Evolutionary conservation across 1,284 basidiomycete genomes (phyloP).

Genomic region (Mycena sp.): DNA sequence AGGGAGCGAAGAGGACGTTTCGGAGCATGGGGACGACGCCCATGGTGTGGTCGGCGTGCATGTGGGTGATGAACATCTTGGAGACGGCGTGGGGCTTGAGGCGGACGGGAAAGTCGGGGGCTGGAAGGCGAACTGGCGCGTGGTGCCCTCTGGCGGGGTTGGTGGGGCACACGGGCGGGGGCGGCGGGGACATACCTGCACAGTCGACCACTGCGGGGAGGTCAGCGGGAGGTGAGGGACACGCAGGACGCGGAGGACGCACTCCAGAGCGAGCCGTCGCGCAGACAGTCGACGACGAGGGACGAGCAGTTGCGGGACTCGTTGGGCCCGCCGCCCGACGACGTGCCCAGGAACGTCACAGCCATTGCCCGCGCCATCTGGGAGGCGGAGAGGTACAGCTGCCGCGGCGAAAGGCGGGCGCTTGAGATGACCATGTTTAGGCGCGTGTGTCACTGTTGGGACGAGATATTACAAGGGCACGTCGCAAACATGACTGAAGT

Average conservation of each 20-base stretch:
- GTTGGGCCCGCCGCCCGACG: conserved; percentile 77
- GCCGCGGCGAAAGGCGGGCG: background rate
- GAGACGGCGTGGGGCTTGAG: conserved; percentile 66
- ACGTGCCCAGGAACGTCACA: conserved; percentile 78
- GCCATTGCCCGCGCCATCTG: conserved; percentile 18
- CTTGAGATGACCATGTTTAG: background rate
- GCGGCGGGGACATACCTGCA: conserved; percentile 49
- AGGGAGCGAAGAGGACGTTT: conserved; percentile 63
- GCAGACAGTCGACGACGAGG: conserved; percentile 65
- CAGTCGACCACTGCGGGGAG: conserved; percentile 92
- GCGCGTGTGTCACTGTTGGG: no score
- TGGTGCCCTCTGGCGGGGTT: conserved; percentile 90
- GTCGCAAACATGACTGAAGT: no score
- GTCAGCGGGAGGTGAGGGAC: conserved; percentile 31
- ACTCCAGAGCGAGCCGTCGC: conserved; percentile 74
- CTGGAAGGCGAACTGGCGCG: conserved; percentile 59
- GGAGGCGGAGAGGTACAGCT: conserved; percentile 3
- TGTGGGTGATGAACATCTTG: conserved; percentile 80
- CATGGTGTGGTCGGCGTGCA: conserved; percentile 89
- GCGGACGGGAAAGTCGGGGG: conserved; percentile 26
- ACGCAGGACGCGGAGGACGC: conserved; percentile 32
- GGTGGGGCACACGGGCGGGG: conserved; percentile 55
- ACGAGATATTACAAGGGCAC: no score
- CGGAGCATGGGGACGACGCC: conserved; percentile 74
- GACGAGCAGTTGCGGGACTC: conserved; percentile 77